phyloP scores from a whole-genome alignment of 768 basidiomycete species.

The Candolleomyces efflorescens region DNA sequence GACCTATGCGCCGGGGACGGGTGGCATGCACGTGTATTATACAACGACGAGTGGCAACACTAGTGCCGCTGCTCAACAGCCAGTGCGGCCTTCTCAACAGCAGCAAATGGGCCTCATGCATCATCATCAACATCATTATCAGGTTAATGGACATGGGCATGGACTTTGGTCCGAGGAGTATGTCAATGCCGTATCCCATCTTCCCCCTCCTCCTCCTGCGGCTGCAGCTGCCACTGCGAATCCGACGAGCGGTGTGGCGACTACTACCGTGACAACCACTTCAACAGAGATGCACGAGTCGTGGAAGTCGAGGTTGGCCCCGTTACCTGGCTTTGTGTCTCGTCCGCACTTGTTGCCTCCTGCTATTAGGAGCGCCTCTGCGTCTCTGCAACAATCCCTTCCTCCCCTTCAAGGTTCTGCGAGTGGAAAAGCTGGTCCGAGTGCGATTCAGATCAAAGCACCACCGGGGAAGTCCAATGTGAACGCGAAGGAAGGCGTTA shows the following conservation, averaged over 20 bases:
- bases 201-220: neutral
- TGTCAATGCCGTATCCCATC: too few relatives aligned
- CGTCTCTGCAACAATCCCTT: too few relatives aligned
- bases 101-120: neutral
- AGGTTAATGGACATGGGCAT: neutral
- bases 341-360: neutral
- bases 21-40: neutral
- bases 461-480: neutral
- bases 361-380: neutral
- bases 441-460: neutral
- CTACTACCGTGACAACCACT: neutral
- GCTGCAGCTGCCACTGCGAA: too few relatives aligned
- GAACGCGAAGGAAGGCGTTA: too few relatives aligned
- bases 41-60: neutral
- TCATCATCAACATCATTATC: too few relatives aligned
- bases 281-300: slow-evolving; percentile 2
- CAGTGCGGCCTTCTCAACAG: neutral
- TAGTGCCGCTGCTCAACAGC: neutral
- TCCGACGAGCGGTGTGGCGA: too few relatives aligned
- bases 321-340: slow-evolving; percentile 7
- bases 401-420: too few relatives aligned
- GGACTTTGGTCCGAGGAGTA: neutral
- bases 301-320: slow-evolving; percentile 7
- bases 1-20: neutral
- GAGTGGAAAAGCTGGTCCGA: too few relatives aligned